These are phyloP conservation scores for Extremus antarcticus DNA, from an alignment of 495 filamentous ascomycete species.

Conservation along the genomic window DNA sequence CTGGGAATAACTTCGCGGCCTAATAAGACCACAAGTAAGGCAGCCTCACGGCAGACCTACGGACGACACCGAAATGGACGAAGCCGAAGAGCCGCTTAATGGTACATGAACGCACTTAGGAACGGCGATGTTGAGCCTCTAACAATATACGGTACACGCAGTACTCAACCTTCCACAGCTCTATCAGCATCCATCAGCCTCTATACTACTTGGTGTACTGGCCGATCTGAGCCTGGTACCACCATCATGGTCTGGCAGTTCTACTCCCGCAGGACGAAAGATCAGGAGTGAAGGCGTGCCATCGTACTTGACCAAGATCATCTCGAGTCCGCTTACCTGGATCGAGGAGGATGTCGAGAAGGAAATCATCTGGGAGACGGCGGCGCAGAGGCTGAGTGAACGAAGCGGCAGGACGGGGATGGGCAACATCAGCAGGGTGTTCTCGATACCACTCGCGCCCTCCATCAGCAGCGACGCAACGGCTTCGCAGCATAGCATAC, in stretches of 20 bases:
- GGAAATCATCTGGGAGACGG: slow-evolving; percentile 69
- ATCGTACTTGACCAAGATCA: slow-evolving; percentile 62
- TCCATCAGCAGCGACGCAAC: not conserved
- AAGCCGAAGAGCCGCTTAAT: slow-evolving; percentile 2
- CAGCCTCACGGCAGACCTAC: too few relatives aligned
- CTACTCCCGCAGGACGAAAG: slow-evolving; percentile 9
- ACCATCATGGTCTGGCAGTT: slow-evolving; percentile 33
- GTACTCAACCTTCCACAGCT: slow-evolving; percentile 40
- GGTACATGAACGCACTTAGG: not conserved
- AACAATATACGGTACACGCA: slow-evolving; percentile 11
- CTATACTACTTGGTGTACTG: slow-evolving; percentile 30
- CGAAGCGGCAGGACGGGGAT: slow-evolving; percentile 76
- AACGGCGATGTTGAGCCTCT: too few relatives aligned
- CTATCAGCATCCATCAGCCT: slow-evolving; percentile 33
- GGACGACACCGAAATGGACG: too few relatives aligned
- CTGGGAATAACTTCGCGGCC: too few relatives aligned
- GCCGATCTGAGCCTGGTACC: slow-evolving; percentile 28
- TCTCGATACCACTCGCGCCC: slow-evolving; percentile 46
- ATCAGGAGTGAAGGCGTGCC: slow-evolving; percentile 30
- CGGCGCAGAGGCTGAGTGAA: slow-evolving; percentile 67
- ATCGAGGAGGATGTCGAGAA: slow-evolving; percentile 56
- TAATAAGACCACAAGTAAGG: too few relatives aligned
- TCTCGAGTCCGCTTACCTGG: slow-evolving; percentile 66
- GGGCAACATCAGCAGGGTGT: slow-evolving; percentile 64
- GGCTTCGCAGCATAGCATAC: not conserved